A percentile compares a stretch with the other conserved stretches of the same genome.
Evolutionary conservation across 768 basidiomycete genomes (phyloP).

Genomic region (Kwoniella dendrophila): DNA sequence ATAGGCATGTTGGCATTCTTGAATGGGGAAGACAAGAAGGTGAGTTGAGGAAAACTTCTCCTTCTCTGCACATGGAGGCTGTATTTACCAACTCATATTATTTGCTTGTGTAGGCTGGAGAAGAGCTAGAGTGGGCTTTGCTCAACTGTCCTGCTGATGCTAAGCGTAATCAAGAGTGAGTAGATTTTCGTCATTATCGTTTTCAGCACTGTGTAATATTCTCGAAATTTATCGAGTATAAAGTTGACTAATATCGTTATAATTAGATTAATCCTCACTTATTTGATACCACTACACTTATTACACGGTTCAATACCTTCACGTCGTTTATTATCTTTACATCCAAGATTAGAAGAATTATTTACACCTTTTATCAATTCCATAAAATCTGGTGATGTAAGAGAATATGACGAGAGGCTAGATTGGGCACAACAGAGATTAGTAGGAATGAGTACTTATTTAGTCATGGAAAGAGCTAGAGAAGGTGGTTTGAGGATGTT

Average conservation of each 20-base stretch:
- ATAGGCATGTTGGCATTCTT: constrained; percentile 91
- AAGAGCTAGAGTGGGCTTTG: constrained; percentile 83
- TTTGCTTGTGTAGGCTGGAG: constrained; percentile 69
- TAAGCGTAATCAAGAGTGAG: constrained; percentile 79
- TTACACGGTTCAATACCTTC: constrained; percentile 86
- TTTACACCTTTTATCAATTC: constrained; percentile 80
- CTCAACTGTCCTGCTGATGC: constrained; percentile 75
- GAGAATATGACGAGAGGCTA: constrained; percentile 77
- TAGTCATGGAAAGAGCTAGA: constrained; percentile 82
- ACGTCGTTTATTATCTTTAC: constrained; percentile 67
- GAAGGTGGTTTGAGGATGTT: constrained; percentile 82
- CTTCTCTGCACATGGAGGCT: background rate
- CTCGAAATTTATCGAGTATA: too few species aligned
- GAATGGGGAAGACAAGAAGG: constrained; percentile 86
- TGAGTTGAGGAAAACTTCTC: constrained; percentile 49
- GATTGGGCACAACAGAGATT: constrained; percentile 68
- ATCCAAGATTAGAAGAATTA: constrained; percentile 71
- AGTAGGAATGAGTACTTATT: constrained; percentile 82
- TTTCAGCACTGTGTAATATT: too few species aligned
- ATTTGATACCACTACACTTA: constrained; percentile 85
- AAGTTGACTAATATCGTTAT: background rate
- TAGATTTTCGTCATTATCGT: too few species aligned
- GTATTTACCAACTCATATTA: background rate
- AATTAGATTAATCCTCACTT: constrained; percentile 80
- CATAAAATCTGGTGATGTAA: constrained; percentile 74